Percentiles rank a stretch among this genome's conserved stretches.
phyloP scores from a whole-genome alignment of 768 basidiomycete species.

The Cantharellus anzutake region DNA sequence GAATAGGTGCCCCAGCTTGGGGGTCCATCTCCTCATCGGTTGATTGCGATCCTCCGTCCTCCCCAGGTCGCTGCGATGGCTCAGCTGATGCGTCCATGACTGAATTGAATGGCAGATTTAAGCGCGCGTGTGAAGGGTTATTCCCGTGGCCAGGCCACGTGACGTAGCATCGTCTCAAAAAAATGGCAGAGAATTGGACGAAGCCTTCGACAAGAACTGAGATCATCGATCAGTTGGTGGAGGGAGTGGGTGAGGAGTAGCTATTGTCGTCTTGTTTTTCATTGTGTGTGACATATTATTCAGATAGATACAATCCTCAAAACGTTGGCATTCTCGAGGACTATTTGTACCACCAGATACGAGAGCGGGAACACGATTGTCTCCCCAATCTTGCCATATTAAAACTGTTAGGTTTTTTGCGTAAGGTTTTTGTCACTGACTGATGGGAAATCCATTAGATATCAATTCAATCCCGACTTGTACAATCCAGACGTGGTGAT shows the following conservation, averaged over 20 bases:
- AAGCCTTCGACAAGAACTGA: slow-evolving; percentile 63
- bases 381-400: slow-evolving; percentile 88
- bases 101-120: neutral
- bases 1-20: neutral
- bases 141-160: neutral
- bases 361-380: slow-evolving; percentile 81
- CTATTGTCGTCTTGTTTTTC: neutral
- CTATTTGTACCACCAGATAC: slow-evolving; percentile 88
- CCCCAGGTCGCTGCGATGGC: neutral
- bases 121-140: neutral
- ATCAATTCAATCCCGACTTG: slow-evolving; percentile 89
- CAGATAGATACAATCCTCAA: slow-evolving; percentile 93
- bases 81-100: neutral
- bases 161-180: neutral
- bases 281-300: neutral
- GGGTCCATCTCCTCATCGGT: neutral
- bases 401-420: slow-evolving; percentile 44
- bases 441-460: slow-evolving; percentile 26
- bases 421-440: neutral
- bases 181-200: slow-evolving; percentile 30
- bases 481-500: slow-evolving; percentile 86
- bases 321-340: slow-evolving; percentile 90
- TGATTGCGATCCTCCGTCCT: neutral
- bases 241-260: slow-evolving; percentile 54
- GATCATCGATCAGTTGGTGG: slow-evolving; percentile 79